Conservation (phyloP, 2,329 filamentous ascomycete genomes). For the Mycosphaerella sp. region DNA sequence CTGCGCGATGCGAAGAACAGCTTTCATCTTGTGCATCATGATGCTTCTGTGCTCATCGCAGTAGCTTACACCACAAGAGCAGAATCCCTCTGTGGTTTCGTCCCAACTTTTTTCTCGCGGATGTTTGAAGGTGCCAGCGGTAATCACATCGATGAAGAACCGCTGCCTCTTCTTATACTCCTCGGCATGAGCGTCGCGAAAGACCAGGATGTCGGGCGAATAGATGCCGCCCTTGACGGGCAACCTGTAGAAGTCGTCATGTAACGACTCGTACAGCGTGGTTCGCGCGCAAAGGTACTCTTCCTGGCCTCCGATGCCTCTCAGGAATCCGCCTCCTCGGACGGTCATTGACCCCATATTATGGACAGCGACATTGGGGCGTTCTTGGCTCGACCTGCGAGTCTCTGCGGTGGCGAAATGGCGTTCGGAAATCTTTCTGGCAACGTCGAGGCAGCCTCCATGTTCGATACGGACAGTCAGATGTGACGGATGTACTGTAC, state of each 20-base stretch:
- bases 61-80: slow-evolving; percentile 39
- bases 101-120: slow-evolving; percentile 44
- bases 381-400: slow-evolving; percentile 23
- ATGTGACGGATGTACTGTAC: slow-evolving; percentile 15
- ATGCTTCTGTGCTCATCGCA: slow-evolving; percentile 47
- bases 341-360: slow-evolving; percentile 60
- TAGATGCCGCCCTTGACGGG: slow-evolving; percentile 54
- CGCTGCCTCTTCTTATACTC: slow-evolving; percentile 45
- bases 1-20: slow-evolving; percentile 50
- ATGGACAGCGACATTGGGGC: slow-evolving; percentile 48
- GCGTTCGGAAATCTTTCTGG: slow-evolving; percentile 30
- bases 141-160: slow-evolving; percentile 55
- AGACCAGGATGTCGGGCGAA: slow-evolving; percentile 55
- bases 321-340: slow-evolving; percentile 56
- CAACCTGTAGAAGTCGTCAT: slow-evolving; percentile 54
- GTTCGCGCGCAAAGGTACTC: slow-evolving; percentile 57
- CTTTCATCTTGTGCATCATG: slow-evolving; percentile 51
- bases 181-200: slow-evolving; percentile 41
- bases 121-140: slow-evolving; percentile 53
- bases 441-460: slow-evolving; percentile 51
- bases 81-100: slow-evolving; percentile 29
- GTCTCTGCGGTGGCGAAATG: slow-evolving; percentile 20
- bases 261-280: slow-evolving; percentile 54
- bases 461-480: slow-evolving; percentile 43
- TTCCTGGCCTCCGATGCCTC: slow-evolving; percentile 56